Evolutionary conservation across 208 protist species (phyloP), one percentile per base, ranked within the genome.

Genomic region (Leishmania major): DNA sequence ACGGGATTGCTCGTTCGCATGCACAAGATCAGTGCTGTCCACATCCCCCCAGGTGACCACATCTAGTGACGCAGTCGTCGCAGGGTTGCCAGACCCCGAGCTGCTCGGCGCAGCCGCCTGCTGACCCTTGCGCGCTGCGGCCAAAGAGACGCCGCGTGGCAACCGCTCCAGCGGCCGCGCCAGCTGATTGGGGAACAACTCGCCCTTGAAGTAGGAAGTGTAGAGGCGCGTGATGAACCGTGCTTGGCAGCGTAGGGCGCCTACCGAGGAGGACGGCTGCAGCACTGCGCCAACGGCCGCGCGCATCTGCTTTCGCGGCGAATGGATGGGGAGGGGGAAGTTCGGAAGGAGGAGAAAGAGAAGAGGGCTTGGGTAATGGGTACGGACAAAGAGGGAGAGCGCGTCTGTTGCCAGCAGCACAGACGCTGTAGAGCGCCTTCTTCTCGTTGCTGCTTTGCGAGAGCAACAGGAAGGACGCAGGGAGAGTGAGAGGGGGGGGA

Each of bases 201-300:
- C 82, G 2, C 92, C 93, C 11, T 88, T 79, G 84, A 92, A 98
- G 82, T 91, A 98, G 28, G 93, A 97, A 17, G 95, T 97, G 86
- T 98, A 98, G 35, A 98, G 85, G 22, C 95, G 89, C 35, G 93
- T 98, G 45, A 95, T 84, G 85, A 75, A 81, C 1, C 93, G 90
- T 13, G 85, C 80, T 73, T 90, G 90, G 79, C 89, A 86, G 17
- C 35, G 28, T 72, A 97, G 82, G 1, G 87, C 75, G 75, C 40
- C 75, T 19, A 28, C 35, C 35, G 40, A 40, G n/a, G 35, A 22
- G 55, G 57, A 22, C n/a, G 57, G 35, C 51, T 60, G 75, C 75
- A 5, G 37, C 31, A 66, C n/a, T 59, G 37, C 35, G 22, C 31
- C 8, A 28, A 31, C n/a, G 17, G 40, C 75, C 75, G 51, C 40